These are phyloP conservation scores for Coniochaeta sp. DNA, from an alignment of 2,329 filamentous ascomycete species.

Conservation along the genomic window DNA sequence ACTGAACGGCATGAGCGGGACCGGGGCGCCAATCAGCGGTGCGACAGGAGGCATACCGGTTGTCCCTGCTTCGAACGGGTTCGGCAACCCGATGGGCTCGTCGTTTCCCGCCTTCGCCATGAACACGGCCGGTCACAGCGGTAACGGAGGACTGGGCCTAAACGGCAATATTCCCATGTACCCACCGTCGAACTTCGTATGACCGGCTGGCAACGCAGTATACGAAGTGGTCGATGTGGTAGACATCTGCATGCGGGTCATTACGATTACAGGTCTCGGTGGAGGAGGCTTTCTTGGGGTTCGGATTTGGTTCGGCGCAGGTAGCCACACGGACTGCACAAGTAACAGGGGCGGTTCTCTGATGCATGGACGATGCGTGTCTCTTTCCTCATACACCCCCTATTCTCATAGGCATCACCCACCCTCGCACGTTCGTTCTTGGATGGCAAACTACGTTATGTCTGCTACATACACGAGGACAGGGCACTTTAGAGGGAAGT, in stretches of 20 bases:
- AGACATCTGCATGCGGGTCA: background rate
- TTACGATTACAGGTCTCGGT: background rate
- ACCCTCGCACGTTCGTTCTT: background rate
- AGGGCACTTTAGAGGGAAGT: background rate
- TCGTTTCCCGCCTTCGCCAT: background rate
- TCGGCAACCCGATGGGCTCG: background rate
- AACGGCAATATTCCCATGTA: slow-evolving; percentile 9
- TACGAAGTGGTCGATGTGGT: background rate
- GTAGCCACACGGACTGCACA: background rate
- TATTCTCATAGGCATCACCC: background rate
- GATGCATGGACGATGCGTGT: background rate
- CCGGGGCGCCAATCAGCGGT: background rate
- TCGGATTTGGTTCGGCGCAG: background rate
- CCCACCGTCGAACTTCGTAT: slow-evolving; percentile 8
- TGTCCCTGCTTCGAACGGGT: background rate
- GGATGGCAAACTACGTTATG: background rate
- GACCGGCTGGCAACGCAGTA: background rate
- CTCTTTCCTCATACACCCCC: background rate
- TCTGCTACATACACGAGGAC: background rate
- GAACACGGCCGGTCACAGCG: background rate
- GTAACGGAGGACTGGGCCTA: background rate
- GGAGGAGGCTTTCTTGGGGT: background rate
- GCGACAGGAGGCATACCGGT: background rate
- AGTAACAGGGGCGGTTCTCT: background rate
- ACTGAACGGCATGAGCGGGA: background rate